Percentiles rank a stretch among this genome's conserved stretches.
phyloP scores from a whole-genome alignment of 2,329 filamentous ascomycete genomes.

The Colletotrichum nymphaeae region DNA sequence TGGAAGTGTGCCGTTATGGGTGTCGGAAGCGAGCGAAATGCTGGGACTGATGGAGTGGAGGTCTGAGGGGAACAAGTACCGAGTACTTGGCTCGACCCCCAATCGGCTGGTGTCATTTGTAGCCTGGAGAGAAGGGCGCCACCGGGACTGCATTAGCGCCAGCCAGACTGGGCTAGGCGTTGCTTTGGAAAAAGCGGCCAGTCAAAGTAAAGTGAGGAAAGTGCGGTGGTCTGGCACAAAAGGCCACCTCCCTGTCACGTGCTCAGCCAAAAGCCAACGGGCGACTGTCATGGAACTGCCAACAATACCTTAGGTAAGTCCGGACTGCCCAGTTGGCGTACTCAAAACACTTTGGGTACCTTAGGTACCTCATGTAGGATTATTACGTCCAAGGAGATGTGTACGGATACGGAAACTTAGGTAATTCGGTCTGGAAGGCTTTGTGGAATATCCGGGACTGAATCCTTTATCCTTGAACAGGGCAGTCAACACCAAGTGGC shows the following conservation, averaged over 20 bases:
- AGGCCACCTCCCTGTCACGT: constrained; percentile 25
- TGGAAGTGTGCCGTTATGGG: background rate
- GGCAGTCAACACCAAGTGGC: background rate
- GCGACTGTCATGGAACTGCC: background rate
- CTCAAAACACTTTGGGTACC: background rate
- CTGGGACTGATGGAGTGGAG: constrained; percentile 19
- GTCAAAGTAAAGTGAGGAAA: constrained; percentile 11
- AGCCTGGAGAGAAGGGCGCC: constrained; percentile 9
- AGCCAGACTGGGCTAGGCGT: constrained; percentile 30
- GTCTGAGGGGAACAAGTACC: constrained; percentile 10
- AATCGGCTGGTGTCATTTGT: background rate
- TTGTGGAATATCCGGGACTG: background rate
- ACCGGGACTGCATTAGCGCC: constrained; percentile 33
- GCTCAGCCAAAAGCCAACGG: background rate
- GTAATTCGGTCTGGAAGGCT: background rate
- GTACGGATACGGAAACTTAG: too few relatives aligned
- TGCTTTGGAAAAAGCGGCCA: constrained; percentile 27
- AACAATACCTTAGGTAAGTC: background rate
- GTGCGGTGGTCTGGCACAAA: background rate
- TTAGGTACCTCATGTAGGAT: background rate
- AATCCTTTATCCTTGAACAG: background rate
- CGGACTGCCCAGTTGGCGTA: background rate
- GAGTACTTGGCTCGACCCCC: constrained; percentile 1
- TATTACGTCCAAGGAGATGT: too few relatives aligned
- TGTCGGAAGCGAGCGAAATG: constrained; percentile 2